A percentile compares a stretch with the other conserved stretches of the same genome.
Evolutionary conservation across 257 asterid genomes (phyloP).

Genomic region (Nicotiana benthamiana): DNA sequence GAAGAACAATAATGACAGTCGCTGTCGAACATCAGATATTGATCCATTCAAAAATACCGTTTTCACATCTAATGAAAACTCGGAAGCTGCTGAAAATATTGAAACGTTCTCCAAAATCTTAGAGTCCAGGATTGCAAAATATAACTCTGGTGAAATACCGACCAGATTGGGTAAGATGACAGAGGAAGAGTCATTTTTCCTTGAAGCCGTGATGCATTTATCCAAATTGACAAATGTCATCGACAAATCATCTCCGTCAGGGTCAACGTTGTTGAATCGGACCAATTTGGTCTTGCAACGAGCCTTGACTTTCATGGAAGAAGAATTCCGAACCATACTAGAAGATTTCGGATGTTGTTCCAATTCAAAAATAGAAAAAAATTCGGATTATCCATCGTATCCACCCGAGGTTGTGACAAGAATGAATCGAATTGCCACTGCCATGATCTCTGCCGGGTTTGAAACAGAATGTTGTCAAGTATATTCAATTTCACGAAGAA

Average conservation of each 20-base stretch:
- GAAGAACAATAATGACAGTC: not conserved
- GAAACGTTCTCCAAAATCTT: slow-evolving; percentile 31
- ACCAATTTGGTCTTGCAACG: slow-evolving; percentile 49
- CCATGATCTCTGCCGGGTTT: slow-evolving; percentile 71
- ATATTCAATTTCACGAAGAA: slow-evolving; percentile 52
- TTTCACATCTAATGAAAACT: slow-evolving; percentile 30
- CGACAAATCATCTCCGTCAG: slow-evolving; percentile 39
- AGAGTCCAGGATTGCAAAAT: slow-evolving; percentile 40
- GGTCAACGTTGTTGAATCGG: slow-evolving; percentile 26
- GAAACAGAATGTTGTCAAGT: slow-evolving; percentile 66
- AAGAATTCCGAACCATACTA: slow-evolving; percentile 46
- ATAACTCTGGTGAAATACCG: slow-evolving; percentile 16
- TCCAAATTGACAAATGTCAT: slow-evolving; percentile 36
- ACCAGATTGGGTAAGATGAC: slow-evolving; percentile 22
- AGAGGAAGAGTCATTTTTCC: slow-evolving; percentile 46
- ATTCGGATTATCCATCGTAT: slow-evolving; percentile 31
- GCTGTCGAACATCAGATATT: slow-evolving; percentile 14
- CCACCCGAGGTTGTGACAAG: slow-evolving; percentile 28
- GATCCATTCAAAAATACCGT: slow-evolving; percentile 34
- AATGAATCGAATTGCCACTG: slow-evolving; percentile 42
- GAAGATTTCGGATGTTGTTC: slow-evolving; percentile 31
- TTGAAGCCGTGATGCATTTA: slow-evolving; percentile 45
- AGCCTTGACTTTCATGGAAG: slow-evolving; percentile 76
- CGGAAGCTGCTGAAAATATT: slow-evolving; percentile 37
- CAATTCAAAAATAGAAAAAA: not conserved